phyloP scores from a whole-genome alignment of 257 asterid species.

The Fraxinus cuspidata region DNA sequence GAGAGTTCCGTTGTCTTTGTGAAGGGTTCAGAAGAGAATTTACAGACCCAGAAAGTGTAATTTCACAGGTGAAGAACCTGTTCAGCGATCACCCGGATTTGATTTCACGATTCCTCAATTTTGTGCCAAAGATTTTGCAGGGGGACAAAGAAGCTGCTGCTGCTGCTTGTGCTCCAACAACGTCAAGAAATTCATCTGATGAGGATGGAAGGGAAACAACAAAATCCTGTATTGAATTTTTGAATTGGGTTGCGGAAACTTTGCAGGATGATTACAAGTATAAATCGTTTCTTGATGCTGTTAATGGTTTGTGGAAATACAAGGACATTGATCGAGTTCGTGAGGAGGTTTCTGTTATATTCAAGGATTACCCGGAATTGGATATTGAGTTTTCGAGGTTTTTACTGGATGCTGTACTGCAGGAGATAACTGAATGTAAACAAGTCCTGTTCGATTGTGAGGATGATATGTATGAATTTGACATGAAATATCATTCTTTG shows the following conservation, averaged over 20 bases:
- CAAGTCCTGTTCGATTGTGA: background rate
- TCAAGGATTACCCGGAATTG: background rate
- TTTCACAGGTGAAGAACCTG: background rate
- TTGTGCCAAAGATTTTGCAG: background rate
- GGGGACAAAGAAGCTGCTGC: background rate
- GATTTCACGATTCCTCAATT: background rate
- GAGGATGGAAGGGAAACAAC: background rate
- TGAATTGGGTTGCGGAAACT: background rate
- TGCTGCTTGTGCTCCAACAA: background rate
- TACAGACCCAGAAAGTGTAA: background rate
- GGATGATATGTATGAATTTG: background rate
- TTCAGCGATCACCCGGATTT: background rate
- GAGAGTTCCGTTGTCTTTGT: no score
- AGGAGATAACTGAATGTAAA: no score
- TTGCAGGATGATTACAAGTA: background rate
- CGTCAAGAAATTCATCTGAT: background rate
- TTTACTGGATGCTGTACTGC: background rate
- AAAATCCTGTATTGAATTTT: background rate
- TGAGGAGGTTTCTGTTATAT: background rate
- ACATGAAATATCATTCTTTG: background rate
- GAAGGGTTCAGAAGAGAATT: background rate
- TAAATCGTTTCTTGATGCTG: background rate
- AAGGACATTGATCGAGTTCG: background rate
- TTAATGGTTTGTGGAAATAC: background rate
- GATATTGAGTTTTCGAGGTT: background rate